Base-by-base conservation (phyloP, 495 filamentous ascomycete species). In the Pyrenula aspistea region DNA sequence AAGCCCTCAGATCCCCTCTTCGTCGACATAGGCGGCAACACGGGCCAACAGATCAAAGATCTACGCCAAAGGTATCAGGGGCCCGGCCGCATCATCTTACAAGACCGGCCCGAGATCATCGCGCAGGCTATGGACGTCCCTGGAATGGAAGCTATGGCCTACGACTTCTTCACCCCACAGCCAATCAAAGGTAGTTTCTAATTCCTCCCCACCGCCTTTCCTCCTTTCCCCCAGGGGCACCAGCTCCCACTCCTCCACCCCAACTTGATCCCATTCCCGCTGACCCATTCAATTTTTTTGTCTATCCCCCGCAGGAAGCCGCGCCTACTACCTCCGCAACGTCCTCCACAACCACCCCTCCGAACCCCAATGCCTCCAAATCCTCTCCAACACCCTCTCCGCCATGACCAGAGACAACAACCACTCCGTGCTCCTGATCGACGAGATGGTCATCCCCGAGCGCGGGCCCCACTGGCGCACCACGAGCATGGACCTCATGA, bases 161-260 rank as follows among this genome's bases (percentile, higher is more conserved):
- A 82, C 58, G 68, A 82, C 57, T 77, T 84, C 59, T 79, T 81
- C 56, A 76, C 71, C 0, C 63, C 67, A 2, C 78, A 83, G 62
- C 77, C 77, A 1, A 63, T 79, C 21, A 66, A 66, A 51, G 65
- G 65, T 57, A 42, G 4, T 42, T 42, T n/a, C n/a, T n/a, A n/a
- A n/a, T n/a, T n/a, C n/a, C n/a, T n/a, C n/a, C n/a, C n/a, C n/a
- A n/a, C n/a, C n/a, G n/a, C n/a, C n/a, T n/a, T n/a, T n/a, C n/a
- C n/a, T n/a, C n/a, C n/a, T n/a, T n/a, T n/a, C n/a, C n/a, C n/a
- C n/a, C n/a, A n/a, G n/a, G n/a, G n/a, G n/a, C n/a, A n/a, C n/a
- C n/a, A n/a, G n/a, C n/a, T n/a, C n/a, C n/a, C n/a, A n/a, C n/a
- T n/a, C n/a, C n/a, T n/a, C n/a, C n/a, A n/a, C n/a, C n/a, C n/a